These are phyloP conservation scores for Pichia paraexigua DNA, from an alignment of 805 yeast species.

Conservation along the genomic window DNA sequence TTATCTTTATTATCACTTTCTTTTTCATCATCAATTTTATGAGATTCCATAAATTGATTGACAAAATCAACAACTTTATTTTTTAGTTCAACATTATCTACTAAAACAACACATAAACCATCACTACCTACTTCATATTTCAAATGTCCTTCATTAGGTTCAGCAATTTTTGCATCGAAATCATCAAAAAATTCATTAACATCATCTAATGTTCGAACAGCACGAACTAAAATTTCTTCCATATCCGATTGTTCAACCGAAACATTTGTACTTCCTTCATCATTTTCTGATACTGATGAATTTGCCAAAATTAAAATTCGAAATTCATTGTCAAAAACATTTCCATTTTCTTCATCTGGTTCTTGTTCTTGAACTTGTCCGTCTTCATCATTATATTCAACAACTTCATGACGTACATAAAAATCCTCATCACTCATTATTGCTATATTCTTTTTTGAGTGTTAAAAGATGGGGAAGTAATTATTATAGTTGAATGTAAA, in stretches of 20 bases:
- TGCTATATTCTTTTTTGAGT: neutral
- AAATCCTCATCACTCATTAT: conserved; percentile 14
- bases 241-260: conserved; percentile 29
- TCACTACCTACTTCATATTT: conserved; percentile 57
- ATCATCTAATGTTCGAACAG: conserved; percentile 35
- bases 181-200: conserved; percentile 45
- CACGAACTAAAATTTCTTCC: conserved; percentile 35
- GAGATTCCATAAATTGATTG: conserved; percentile 23
- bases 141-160: conserved; percentile 46
- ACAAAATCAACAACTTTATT: conserved; percentile 35
- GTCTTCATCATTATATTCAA: conserved; percentile 4
- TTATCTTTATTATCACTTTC: conserved; percentile 1
- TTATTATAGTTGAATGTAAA: neutral
- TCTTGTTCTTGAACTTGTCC: neutral
- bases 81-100: conserved; percentile 33
- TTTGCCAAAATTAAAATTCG: conserved; percentile 11
- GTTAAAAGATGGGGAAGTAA: neutral
- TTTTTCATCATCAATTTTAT: neutral
- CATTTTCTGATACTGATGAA: neutral
- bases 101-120: conserved; percentile 50
- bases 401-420: conserved; percentile 9
- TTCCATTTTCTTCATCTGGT: neutral
- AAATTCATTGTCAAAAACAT: conserved; percentile 11
- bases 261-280: conserved; percentile 22
- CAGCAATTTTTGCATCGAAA: conserved; percentile 44